Evolutionary conservation across 2,329 filamentous ascomycete species (phyloP), one percentile per base, ranked within the genome.

Genomic region (Diaporthe amygdali): DNA sequence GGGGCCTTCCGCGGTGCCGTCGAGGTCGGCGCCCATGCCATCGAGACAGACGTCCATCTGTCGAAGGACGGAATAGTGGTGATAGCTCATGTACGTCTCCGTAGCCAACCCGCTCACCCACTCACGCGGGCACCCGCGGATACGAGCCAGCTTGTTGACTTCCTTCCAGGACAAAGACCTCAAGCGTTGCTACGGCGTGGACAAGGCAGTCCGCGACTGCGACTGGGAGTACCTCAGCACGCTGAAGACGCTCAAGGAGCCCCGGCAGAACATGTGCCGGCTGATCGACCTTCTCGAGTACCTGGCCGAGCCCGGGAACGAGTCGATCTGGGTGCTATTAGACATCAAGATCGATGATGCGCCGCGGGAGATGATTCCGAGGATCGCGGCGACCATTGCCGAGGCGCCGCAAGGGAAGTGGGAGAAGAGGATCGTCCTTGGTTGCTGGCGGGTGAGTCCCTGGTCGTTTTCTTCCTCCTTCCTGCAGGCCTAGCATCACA

Each of bases 331-430:
- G 95, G 76, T 96, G 7, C 81, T 98, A 72, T 84, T 98, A 4
- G 96, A 98, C 79, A 94, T 98, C 79, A 98, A 98, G 85, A 91
- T 94, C 80, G 90, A 94, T 76, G 93, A 95, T 77, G 84, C 93
- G 74, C 83, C 93, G 0, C 87, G 91, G 20, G 86, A 90, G 51
- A 86, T 98, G n/a, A 90, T 98, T 80, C 82, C 87, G 44, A 84
- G 90, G 56, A 91, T 96, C 39, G 89, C 90, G 12, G 82, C 88
- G 67, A 90, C 92, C 0, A 84, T 97, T 20, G 82, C 82, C 64
- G 81, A 88, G 37, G 85, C 91, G 37, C 71, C 81, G 81, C 25
- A 82, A 82, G 44, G 88, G 90, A 5, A 54, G 17, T 98, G 96
- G 95, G 84, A 87, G 32, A 82, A 91, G 70, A 89, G 95, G 34